These are phyloP conservation scores for Schizochytrium sp. DNA, from an alignment of 108 stramenopile genomes.

Conservation along the genomic window DNA sequence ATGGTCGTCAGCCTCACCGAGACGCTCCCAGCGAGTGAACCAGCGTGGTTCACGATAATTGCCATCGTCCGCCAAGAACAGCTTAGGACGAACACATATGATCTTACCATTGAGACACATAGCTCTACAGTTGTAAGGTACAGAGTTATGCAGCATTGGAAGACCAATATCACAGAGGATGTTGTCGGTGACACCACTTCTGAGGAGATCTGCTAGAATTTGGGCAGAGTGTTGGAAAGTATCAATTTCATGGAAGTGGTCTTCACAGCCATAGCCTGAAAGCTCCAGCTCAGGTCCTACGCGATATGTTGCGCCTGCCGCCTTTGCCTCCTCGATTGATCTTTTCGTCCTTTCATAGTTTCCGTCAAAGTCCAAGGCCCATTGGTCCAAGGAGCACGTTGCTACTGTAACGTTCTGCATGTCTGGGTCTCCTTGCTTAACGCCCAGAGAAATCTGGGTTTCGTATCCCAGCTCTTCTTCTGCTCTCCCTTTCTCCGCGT, in stretches of 20 bases:
- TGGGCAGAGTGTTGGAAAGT: constrained; percentile 96
- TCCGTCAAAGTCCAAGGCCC: constrained; percentile 97
- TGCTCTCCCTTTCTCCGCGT: not conserved
- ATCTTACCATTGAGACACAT: constrained; percentile 83
- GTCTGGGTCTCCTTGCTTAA: not conserved
- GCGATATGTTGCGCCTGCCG: constrained; percentile 86
- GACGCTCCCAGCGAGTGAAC: constrained; percentile 86
- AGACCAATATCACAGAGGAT: constrained; percentile 96
- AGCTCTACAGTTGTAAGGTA: constrained; percentile 95
- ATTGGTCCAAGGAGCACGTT: constrained; percentile 97
- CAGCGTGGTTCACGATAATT: constrained; percentile 96
- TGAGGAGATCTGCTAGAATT: constrained; percentile 80
- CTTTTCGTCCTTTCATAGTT: constrained; percentile 81
- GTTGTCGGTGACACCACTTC: constrained; percentile 82
- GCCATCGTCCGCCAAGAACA: constrained; percentile 91
- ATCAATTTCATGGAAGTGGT: constrained; percentile 95
- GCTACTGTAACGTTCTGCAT: constrained; percentile 80
- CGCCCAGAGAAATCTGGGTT: not conserved
- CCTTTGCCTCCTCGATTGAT: constrained; percentile 86
- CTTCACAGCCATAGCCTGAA: constrained; percentile 97
- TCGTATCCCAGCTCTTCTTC: not conserved
- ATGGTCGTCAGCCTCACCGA: constrained; percentile 65
- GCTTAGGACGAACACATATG: constrained; percentile 88
- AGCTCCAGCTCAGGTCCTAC: constrained; percentile 97
- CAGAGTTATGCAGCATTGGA: constrained; percentile 86